Percentiles rank a stretch among this genome's conserved stretches.
These are phyloP conservation scores for Cruciata laevipes DNA, from an alignment of 257 asterid species.

Conservation along the genomic window DNA sequence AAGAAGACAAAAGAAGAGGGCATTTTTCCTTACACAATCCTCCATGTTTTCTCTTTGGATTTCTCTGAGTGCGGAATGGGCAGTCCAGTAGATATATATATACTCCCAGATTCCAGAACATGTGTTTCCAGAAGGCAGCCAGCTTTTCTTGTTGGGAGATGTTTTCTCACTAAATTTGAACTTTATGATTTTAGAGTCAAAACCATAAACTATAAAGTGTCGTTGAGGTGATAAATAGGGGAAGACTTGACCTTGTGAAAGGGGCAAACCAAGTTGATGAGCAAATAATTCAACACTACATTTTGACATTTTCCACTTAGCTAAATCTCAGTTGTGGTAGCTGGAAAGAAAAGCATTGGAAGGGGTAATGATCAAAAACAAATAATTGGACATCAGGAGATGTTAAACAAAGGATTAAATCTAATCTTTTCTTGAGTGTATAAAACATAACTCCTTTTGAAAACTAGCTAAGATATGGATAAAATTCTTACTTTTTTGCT, in stretches of 20 bases:
- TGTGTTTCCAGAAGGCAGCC: constrained; percentile 17
- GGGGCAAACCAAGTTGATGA: constrained; percentile 17
- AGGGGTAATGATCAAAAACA: not conserved
- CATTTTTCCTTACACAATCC: constrained; percentile 24
- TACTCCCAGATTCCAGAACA: not conserved
- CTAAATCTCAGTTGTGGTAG: constrained; percentile 59
- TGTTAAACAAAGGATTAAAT: not conserved
- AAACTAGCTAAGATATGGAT: no score
- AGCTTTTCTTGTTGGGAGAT: constrained; percentile 3
- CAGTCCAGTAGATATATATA: not conserved
- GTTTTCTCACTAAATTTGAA: constrained; percentile 8
- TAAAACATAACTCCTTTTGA: no score
- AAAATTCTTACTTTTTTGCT: no score
- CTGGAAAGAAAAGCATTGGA: constrained; percentile 16
- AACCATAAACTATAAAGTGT: constrained; percentile 29
- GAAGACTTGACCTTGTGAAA: constrained; percentile 10
- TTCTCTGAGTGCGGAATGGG: constrained; percentile 14
- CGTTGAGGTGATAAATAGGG: constrained; percentile 18
- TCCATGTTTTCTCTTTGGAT: constrained; percentile 17
- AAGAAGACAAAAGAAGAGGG: constrained; percentile 34
- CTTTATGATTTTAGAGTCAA: constrained; percentile 2
- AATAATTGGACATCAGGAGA: not conserved
- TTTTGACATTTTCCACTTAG: constrained; percentile 32
- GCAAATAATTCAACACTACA: constrained; percentile 26
- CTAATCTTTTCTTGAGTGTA: no score